Evolutionary conservation across 2,329 filamentous ascomycete genomes (phyloP).

Genomic region (Phaeophleospora eucalypticola): DNA sequence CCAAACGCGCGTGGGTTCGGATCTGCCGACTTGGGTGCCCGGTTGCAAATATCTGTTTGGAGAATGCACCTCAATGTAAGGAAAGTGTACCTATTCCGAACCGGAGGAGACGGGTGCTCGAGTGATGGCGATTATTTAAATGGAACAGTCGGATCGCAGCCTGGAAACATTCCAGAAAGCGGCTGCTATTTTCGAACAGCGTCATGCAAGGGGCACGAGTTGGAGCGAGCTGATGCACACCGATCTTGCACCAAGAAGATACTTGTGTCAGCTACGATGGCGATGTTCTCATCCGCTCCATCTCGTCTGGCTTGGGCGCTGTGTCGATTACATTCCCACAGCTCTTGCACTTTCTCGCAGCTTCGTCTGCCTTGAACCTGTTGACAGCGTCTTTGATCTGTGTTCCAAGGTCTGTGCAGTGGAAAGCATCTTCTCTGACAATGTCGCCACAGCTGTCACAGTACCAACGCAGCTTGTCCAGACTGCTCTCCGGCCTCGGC

Average conservation of each 20-base stretch:
- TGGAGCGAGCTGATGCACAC: too few relatives aligned
- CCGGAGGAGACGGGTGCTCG: too few relatives aligned
- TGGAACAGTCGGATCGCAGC: too few relatives aligned
- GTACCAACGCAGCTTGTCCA: conserved; percentile 89
- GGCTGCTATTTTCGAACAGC: neutral
- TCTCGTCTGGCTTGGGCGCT: conserved; percentile 49
- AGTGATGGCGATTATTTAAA: too few relatives aligned
- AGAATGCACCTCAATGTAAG: too few relatives aligned
- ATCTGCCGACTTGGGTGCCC: too few relatives aligned
- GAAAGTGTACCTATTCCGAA: too few relatives aligned
- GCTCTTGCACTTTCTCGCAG: conserved; percentile 67
- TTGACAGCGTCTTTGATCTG: conserved; percentile 93
- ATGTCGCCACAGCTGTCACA: conserved; percentile 66
- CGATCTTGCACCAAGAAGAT: neutral
- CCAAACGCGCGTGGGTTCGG: too few relatives aligned
- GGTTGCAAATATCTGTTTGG: too few relatives aligned
- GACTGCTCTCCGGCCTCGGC: conserved; percentile 61
- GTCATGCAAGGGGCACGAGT: too few relatives aligned
- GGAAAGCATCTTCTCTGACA: conserved; percentile 82
- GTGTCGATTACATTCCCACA: conserved; percentile 75
- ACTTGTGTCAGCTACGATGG: conserved; percentile 1
- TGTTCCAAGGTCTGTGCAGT: conserved; percentile 84
- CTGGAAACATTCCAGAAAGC: too few relatives aligned
- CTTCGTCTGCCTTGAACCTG: conserved; percentile 66
- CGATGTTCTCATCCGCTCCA: conserved; percentile 31